Evolutionary conservation across 2,329 filamentous ascomycete genomes (phyloP).

Genomic region (Daldinia eschscholtzii): DNA sequence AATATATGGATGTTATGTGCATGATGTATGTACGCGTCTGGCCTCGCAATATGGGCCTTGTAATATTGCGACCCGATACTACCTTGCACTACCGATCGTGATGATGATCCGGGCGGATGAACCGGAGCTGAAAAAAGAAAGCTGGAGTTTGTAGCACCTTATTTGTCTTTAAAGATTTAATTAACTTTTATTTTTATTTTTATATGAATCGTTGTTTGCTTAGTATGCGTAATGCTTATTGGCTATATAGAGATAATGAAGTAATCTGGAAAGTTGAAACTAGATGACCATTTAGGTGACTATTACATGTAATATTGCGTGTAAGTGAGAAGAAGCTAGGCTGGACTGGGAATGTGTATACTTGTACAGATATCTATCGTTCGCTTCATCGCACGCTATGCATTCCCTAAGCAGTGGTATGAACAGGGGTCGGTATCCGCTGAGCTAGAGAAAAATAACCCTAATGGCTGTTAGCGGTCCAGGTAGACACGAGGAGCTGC

Average conservation of each 20-base stretch:
- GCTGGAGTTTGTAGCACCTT: slow-evolving; percentile 11
- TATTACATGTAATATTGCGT: neutral
- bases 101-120: slow-evolving; percentile 38
- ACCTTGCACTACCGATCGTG: slow-evolving; percentile 32
- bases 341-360: neutral
- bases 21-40: slow-evolving; percentile 5
- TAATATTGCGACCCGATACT: slow-evolving; percentile 27
- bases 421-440: slow-evolving; percentile 26
- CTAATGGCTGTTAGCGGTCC: slow-evolving; percentile 13
- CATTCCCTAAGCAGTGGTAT: slow-evolving; percentile 13
- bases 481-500: slow-evolving; percentile 26
- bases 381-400: neutral
- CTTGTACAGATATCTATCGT: neutral
- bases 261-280: neutral
- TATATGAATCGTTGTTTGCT: neutral
- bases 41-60: slow-evolving; percentile 13
- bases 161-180: neutral
- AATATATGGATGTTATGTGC: slow-evolving; percentile 9
- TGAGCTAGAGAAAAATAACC: slow-evolving; percentile 23
- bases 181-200: neutral
- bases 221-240: neutral
- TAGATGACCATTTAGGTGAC: neutral
- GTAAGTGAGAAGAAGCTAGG: neutral
- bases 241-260: neutral
- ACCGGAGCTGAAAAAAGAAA: slow-evolving; percentile 19